Conservation (phyloP, 192 early-diverging fungal genomes). For the Coemansia brasiliensis region DNA sequence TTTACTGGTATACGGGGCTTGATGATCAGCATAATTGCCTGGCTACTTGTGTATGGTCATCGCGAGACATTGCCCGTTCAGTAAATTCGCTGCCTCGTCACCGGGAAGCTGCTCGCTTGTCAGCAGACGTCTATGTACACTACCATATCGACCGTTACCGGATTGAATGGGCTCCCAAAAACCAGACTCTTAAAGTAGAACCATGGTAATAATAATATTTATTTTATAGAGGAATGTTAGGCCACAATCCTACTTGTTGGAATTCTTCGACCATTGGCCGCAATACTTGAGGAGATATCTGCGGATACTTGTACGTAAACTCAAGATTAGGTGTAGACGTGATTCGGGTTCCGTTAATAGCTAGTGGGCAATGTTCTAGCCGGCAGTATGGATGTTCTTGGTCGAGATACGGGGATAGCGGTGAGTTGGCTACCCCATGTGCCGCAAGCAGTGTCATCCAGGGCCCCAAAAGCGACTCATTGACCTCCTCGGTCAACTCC, state of each 20-base stretch:
- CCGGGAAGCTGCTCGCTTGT: constrained; percentile 25
- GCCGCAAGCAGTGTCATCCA: constrained; percentile 83
- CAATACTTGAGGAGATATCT: constrained; percentile 67
- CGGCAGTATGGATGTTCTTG: constrained; percentile 85
- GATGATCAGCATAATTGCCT: constrained; percentile 43
- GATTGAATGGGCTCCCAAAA: constrained; percentile 12
- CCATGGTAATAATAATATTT: constrained; percentile 10
- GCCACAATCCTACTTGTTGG: constrained; percentile 83
- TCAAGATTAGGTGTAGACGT: constrained; percentile 63
- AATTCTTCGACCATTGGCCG: constrained; percentile 78
- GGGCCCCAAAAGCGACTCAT: constrained; percentile 89
- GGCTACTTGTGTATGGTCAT: constrained; percentile 48
- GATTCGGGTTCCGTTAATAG: constrained; percentile 84
- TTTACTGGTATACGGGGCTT: constrained; percentile 46
- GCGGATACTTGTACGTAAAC: constrained; percentile 61
- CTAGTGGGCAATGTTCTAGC: constrained; percentile 61
- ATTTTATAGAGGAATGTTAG: constrained; percentile 35
- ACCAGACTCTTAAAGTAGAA: constrained; percentile 1
- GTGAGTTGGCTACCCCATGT: constrained; percentile 73
- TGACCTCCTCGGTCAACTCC: constrained; percentile 87
- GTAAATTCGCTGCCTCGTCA: constrained; percentile 40
- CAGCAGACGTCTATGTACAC: constrained; percentile 39
- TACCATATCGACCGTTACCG: constrained; percentile 39
- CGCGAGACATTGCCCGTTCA: constrained; percentile 33
- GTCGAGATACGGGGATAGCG: constrained; percentile 91